Evolutionary conservation across 1,139 yeast species (phyloP), one percentile per base, ranked within the genome.

Genomic region (Scheffersomyces titani): DNA sequence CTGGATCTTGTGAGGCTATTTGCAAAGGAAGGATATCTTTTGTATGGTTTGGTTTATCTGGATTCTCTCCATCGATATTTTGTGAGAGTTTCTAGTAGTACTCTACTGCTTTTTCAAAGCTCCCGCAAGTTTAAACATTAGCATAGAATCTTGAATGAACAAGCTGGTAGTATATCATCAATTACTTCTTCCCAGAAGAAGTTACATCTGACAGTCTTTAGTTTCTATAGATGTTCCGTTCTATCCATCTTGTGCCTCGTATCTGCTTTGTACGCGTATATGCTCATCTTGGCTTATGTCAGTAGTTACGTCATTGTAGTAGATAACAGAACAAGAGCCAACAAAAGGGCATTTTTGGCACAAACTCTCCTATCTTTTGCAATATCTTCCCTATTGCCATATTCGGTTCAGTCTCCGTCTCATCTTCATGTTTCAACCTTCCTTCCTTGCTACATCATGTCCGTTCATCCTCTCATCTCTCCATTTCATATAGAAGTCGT

Each of bases 401-500:
- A 30, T 9, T n/a, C n/a, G n/a, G n/a, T 16, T 30, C 13, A 9
- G 40, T 16, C 9, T 7, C 40, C 13, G 13, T 3, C 40, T 30
- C 40, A 13, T 7, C 13, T 11, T 9, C 2, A 13, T 16, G 2
- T 3, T 9, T 11, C 40, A 13, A 11, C 13, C 40, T 30, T 30
- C 40, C 16, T 30, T 30, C 3, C 40, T 30, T 2, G 16, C 7
- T 16, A 7, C 9, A 9, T 30, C 6, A 30, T 30, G 11, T 30
- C 16, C 40, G 13, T 16, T 16, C 40, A 9, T 30, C 40, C 36
- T 30, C 40, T 30, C 40, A 11, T 30, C 16, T 11, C 40, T 30
- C 40, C 16, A 11, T 4, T 22, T 30, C 16, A 30, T 9, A 50
- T 19, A 21, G 47, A 24, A 49, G 52, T 51, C 57, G 61, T 57